Base-by-base conservation (phyloP, 495 filamentous ascomycete genomes). In the Xylaria intraflava region DNA sequence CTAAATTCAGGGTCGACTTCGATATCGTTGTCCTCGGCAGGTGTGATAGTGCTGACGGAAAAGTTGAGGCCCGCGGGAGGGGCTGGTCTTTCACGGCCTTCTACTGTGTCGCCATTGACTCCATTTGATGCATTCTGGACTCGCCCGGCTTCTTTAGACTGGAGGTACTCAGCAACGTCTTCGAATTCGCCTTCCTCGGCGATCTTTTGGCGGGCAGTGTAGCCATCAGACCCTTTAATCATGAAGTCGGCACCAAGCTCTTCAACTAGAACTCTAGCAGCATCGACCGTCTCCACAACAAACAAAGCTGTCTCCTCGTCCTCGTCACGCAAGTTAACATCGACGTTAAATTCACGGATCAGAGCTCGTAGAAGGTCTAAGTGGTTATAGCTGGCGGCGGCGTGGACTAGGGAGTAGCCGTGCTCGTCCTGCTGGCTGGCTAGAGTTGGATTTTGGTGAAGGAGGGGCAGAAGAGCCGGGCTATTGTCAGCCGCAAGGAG, bases 281-380 rank as follows among this genome's bases (percentile, higher is more conserved):
- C 78, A 3, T 86, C 83, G 27, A 89, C 76, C 0, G 77, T 84
- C 65, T 98, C 93, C 23, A 82, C 80, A 10, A 87, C 87, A 58
- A 95, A 97, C 4, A 98, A 76, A 17, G 91, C 86, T 7, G 92
- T 96, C 68, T 98, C 93, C 45, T 83, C 83, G 65, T 97, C 93
- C 64, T 91, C 84, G 61, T 96, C 93, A 47, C 77, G 76, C 38
- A 96, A 70, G 62, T 96, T 86, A 27, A 87, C 81, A 53, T 89
- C 71, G 9, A 89, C 89, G 20, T 84, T 70, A 69, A 88, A 90
- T 12, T 87, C 87, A 29, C 77, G 72, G n/a, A 94, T 78, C 1
- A 98, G 81, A 1, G 82, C 70, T 39, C 85, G 85, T 7, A 96
- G 81, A 23, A 97, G 84, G 47, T 85, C 80, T 29, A 85, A 69